phyloP scores from a whole-genome alignment of 2,329 filamentous ascomycete species.

The Phialophora verrucosa region DNA sequence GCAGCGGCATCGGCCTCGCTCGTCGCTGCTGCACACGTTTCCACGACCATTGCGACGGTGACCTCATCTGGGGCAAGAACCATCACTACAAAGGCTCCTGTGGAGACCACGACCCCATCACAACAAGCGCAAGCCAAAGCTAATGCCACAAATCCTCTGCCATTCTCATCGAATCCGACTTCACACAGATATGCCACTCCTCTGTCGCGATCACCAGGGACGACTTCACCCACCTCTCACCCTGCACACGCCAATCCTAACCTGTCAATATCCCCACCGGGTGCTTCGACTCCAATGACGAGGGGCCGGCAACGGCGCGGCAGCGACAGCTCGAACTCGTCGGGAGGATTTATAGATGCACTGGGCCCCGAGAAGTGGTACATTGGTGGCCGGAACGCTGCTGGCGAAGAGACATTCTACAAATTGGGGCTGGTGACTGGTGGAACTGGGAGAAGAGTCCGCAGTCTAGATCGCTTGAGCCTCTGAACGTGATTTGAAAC shows the following conservation, averaged over 20 bases:
- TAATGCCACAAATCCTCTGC: conserved; percentile 34
- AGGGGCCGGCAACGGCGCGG: conserved; percentile 51
- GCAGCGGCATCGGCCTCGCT: conserved; percentile 43
- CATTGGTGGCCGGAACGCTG: conserved; percentile 55
- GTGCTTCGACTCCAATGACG: conserved; percentile 41
- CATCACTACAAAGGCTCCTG: conserved; percentile 54
- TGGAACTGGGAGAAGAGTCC: conserved; percentile 50
- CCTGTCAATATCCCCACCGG: conserved; percentile 46
- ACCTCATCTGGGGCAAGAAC: conserved; percentile 52
- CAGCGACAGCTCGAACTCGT: conserved; percentile 55
- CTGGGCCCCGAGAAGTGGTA: conserved; percentile 58
- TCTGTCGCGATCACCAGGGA: conserved; percentile 34
- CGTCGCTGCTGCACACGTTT: conserved; percentile 45
- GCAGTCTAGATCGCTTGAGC: conserved; percentile 57
- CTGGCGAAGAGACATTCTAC: conserved; percentile 57
- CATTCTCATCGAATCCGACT: conserved; percentile 30
- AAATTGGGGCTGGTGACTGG: conserved; percentile 55
- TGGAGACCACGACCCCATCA: conserved; percentile 37
- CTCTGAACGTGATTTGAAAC: conserved; percentile 43
- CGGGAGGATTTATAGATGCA: conserved; percentile 55
- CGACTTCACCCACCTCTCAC: conserved; percentile 39
- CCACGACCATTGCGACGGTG: conserved; percentile 47
- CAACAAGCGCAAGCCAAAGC: conserved; percentile 47
- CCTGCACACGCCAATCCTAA: conserved; percentile 44
- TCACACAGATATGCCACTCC: conserved; percentile 35